phyloP scores from a whole-genome alignment of 2,329 filamentous ascomycete species.

The Aspergillus hortae region DNA sequence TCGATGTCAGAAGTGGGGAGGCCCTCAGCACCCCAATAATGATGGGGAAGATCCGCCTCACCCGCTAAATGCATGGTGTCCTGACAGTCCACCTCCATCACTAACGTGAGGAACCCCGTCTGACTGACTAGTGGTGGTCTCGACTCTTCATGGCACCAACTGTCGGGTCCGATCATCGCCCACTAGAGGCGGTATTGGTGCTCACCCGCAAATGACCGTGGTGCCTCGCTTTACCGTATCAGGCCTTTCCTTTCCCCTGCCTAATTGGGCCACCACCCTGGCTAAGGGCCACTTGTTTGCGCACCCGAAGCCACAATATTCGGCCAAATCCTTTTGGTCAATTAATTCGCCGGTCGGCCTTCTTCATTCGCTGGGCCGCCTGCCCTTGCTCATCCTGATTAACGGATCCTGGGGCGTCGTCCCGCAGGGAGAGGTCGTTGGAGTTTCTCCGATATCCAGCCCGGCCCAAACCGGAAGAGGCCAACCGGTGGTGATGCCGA shows the following conservation, averaged over 20 bases:
- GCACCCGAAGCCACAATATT: neutral
- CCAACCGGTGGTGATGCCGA: slow-evolving; percentile 3
- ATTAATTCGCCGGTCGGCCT: neutral
- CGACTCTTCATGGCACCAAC: neutral
- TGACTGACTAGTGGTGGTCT: neutral
- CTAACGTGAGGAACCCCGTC: neutral
- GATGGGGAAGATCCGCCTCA: neutral
- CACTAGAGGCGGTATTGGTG: neutral
- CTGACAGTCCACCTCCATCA: neutral
- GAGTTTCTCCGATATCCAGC: no score
- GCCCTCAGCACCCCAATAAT: neutral
- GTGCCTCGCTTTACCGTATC: neutral
- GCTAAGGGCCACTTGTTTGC: neutral
- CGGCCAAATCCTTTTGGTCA: neutral
- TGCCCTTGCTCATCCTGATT: neutral
- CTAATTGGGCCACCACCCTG: neutral
- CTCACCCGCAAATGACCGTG: neutral
- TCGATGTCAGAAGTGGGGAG: neutral
- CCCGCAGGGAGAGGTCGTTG: no score
- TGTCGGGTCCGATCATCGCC: neutral
- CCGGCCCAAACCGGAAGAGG: neutral
- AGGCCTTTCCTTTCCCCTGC: neutral
- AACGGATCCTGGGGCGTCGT: neutral
- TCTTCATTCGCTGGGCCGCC: neutral
- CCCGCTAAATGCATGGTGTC: neutral